Base-by-base conservation (phyloP, 78 protist genomes). In the Dictyostelium firmibasis region DNA sequence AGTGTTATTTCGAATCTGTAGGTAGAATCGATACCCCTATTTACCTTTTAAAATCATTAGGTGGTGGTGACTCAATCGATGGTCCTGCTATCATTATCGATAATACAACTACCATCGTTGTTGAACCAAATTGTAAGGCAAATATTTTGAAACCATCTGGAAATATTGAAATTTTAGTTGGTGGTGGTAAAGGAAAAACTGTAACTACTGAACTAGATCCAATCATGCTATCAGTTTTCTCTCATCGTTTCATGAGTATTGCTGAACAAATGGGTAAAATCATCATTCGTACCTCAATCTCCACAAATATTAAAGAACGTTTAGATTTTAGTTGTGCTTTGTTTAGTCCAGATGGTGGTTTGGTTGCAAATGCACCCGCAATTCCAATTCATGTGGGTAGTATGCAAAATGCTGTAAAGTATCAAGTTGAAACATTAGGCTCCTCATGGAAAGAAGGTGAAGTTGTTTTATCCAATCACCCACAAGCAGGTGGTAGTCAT, bases 221-320 rank as follows among this genome's bases (percentile, higher is more conserved):
- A 14, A 83, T 99, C 57, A 81, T 41, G 60, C 92, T 99, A 20
- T 78, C 98, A 1, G 86, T 99, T 10, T 98, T 98, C 79, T 67
- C 94, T 29, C 98, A 99, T 83, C 91, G 99, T 33, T 99, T 99
- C 87, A 98, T 99, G 99, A 60, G 95, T 88, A 98, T 99, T 35
- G 99, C 99, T 6, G 99, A 99, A 75, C 99, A 98, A 92, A 99
- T 99, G 99, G 99, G 99, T 6, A 44, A 94, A 9, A 96, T 98
- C 4, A 78, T 99, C 25, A 99, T 98, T 89, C 84, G 99, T n/a
- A 98, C 99, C 1, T 85, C 99, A 13, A 93, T 97, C 23, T 92
- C 97, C 1, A 96, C 98, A 57, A 99, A 99, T 77, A 98, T 99
- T 96, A 99, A 99, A 76, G 98, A 97, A 72, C 88, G 99, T 20